A percentile compares a stretch with the other conserved stretches of the same genome.
Evolutionary conservation across 805 yeast genomes (phyloP).

Genomic region (Ogataea pilisensis): DNA sequence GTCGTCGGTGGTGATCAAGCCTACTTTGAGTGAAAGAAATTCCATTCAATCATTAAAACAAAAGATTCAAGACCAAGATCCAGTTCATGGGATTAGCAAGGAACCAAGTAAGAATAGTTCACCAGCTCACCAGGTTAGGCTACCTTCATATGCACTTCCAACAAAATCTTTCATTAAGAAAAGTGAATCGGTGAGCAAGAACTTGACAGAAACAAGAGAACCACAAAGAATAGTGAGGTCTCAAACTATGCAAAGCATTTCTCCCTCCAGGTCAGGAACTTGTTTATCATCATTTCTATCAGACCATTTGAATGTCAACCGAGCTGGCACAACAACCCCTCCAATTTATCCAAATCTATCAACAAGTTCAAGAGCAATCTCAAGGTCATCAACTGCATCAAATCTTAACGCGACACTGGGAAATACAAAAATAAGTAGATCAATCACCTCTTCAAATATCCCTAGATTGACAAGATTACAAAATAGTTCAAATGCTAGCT

Average conservation of each 20-base stretch:
- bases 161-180: slow-evolving; percentile 14
- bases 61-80: too few species aligned
- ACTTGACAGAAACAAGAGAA: background rate
- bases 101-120: too few species aligned
- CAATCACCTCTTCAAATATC: slow-evolving; percentile 11
- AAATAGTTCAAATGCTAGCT: background rate
- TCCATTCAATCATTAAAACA: background rate
- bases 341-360: background rate
- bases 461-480: slow-evolving; percentile 14
- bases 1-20: background rate
- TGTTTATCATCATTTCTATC: background rate
- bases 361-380: background rate
- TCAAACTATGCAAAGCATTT: slow-evolving; percentile 18
- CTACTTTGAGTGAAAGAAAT: background rate
- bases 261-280: slow-evolving; percentile 13
- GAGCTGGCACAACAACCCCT: background rate
- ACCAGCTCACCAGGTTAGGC: background rate
- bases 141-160: slow-evolving; percentile 19
- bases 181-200: slow-evolving; percentile 7
- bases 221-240: slow-evolving; percentile 9
- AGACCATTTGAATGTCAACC: background rate
- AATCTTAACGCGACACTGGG: background rate
- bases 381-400: slow-evolving; percentile 6
- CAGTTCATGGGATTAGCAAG: too few species aligned
- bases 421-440: slow-evolving; percentile 4